Evolutionary conservation across 139 green algal species (phyloP), one percentile per base, ranked within the genome.

Genomic region (Helicosporidium sp.): DNA sequence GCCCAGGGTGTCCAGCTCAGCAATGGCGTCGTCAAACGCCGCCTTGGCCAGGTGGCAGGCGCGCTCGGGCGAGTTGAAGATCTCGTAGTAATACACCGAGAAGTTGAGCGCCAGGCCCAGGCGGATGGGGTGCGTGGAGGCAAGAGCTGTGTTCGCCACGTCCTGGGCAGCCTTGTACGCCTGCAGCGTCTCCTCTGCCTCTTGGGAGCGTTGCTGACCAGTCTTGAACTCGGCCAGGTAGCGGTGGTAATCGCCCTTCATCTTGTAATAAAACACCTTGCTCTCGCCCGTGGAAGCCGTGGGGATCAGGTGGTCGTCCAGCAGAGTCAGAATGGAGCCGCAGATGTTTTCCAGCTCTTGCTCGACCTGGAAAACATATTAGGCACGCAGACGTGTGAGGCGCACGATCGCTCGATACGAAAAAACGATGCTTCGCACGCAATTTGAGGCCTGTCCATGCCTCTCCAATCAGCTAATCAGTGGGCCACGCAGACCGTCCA

Each of bases 31-130:
- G 54, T 97, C 88, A 66, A 97, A 97, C 1, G 88, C 88, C 79
- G 94, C 80, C 77, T 97, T 97, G 5, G 87, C 87, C 49, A 97
- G 68, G 53, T 88, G 68, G 77, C 86, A 96, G 12, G 87, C 87
- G 29, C 77, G 73, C 72, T 97, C 88, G 12, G 88, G 88, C 15
- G 85, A 93, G 77, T 97, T 97, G 29, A 97, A 62, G 59, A 97
- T 95, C 66, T 97, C 88, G 47, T 97, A 97, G 74, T 97, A 97
- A 66, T 97, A 97, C 8, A 97, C 88, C 12, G 82, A 94, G 72
- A 97, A 97, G 76, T 97, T 97, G 36, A 97, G 75, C 7, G 88
- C 88, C 48, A 97, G 75, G 41, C 88, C 88, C 46, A 97, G 75
- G 37, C 88, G 73, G 49, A 97, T 97, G 44, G 88, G 88, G 72